Evolutionary conservation across 129 eudicot species (phyloP), one percentile per base, ranked within the genome.

Genomic region (Helichrysum umbraculigerum): DNA sequence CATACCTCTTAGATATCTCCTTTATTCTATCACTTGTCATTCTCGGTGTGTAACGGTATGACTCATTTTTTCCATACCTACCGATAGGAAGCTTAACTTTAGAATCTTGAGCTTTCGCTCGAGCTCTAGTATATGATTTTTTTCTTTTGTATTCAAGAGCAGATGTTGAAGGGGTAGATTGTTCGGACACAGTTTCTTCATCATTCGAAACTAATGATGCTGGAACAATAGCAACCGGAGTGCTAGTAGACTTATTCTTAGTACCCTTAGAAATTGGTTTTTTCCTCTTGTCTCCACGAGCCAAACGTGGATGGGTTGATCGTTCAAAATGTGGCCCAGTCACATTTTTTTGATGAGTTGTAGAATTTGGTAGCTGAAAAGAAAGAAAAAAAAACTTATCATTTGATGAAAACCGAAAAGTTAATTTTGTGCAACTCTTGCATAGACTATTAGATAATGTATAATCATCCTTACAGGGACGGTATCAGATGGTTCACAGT

Each of bases 1-100:
- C 0, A 3, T 91, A 91, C 97, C 82, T 72, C 77, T 74, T 76
- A 65, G 86, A 79, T 54, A 84, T 81, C 66, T 78, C 75, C 15
- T 72, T 82, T 16, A 83, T 81, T 82, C 88, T 91, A 61, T 81
- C 68, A 51, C 85, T 60, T 16, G 83, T 88, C 81, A 87, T 79
- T 34, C 32, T 85, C 21, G 94, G 94, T 71, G 72, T 70, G 65
- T 82, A 78, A 58, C 82, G 84, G 29, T 78, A 83, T 77, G 34
- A 72, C 60, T 78, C 81, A 72, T 56, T 84, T 51, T 74, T 83
- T 37, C 75, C 32, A 11, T 64, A 63, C 80, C 52, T 17, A 17
- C 74, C 77, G 86, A 54, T 77, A 52, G 58, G 71, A 28, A 75
- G 51, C 79, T 66, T 86, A 60, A 71, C 81, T 47, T 28, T 75